Evolutionary conservation across 345 rosid species (phyloP).

Genomic region (Lepidium aucheri): DNA sequence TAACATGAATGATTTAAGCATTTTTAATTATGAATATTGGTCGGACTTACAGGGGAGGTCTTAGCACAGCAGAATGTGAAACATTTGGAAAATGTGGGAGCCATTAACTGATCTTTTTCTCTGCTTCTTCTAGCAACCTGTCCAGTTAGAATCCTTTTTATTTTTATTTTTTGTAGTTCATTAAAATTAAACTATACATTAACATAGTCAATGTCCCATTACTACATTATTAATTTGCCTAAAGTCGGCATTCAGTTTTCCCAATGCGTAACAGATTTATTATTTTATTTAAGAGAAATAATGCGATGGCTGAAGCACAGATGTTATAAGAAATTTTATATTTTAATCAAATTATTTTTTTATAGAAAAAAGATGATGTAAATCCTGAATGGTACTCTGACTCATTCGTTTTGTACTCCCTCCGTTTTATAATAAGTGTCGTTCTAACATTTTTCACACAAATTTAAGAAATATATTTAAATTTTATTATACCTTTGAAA

Average conservation of each 20-base stretch:
- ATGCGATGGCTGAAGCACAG: neutral
- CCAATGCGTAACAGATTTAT: neutral
- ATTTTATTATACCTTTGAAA: no score
- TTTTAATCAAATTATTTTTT: no score
- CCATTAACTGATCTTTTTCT: slow-evolving; percentile 4
- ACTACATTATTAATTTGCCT: slow-evolving; percentile 5
- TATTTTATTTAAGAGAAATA: neutral
- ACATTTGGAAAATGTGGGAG: slow-evolving; percentile 24
- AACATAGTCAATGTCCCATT: neutral
- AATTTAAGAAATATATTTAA: no score
- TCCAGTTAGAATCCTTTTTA: neutral
- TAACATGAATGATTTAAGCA: no score
- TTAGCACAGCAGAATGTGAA: slow-evolving; percentile 24
- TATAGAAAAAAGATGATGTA: no score
- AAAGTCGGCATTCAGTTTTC: neutral
- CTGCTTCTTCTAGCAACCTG: slow-evolving; percentile 3
- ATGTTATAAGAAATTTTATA: no score
- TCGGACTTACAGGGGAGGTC: slow-evolving; percentile 19
- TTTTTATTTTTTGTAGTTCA: neutral
- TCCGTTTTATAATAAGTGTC: no score
- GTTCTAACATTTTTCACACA: no score
- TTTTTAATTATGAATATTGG: no score
- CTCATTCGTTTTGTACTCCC: no score
- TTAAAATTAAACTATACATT: neutral
- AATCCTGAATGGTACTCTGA: no score